Conservation (phyloP, 2,329 filamentous ascomycete species). For the Calonectria pauciramosa region DNA sequence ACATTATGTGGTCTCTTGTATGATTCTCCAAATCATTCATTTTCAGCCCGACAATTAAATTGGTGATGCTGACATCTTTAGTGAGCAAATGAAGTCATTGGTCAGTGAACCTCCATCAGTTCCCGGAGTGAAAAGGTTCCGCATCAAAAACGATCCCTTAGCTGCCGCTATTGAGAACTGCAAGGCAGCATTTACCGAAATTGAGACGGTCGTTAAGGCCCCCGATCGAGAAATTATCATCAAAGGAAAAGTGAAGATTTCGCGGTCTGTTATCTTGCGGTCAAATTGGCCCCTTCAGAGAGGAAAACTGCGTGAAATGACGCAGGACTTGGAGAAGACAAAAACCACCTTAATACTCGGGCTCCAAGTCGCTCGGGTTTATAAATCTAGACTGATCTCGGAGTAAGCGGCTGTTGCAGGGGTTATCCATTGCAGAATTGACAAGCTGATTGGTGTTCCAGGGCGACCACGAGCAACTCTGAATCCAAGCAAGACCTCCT, state of each 20-base stretch:
- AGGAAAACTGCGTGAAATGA: neutral
- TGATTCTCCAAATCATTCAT: neutral
- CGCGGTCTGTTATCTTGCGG: neutral
- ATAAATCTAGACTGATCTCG: neutral
- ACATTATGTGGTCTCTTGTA: neutral
- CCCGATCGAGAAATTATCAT: neutral
- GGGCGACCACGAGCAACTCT: neutral
- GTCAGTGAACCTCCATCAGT: neutral
- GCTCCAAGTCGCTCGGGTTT: neutral
- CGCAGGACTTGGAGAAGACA: neutral
- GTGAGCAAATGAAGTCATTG: neutral
- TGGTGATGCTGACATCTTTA: neutral
- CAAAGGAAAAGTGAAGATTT: neutral
- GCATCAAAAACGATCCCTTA: neutral
- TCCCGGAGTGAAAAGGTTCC: neutral
- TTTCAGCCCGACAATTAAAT: no score
- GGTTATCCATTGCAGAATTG: neutral
- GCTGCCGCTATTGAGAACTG: neutral
- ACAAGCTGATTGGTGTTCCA: neutral
- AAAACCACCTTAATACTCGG: neutral
- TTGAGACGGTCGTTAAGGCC: neutral
- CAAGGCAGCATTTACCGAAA: neutral
- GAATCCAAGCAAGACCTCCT: neutral
- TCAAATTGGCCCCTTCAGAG: neutral
- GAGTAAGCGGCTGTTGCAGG: neutral